Evolutionary conservation across 805 yeast genomes (phyloP), one percentile per base, ranked within the genome.

Genomic region (Kregervanrija delftensis): DNA sequence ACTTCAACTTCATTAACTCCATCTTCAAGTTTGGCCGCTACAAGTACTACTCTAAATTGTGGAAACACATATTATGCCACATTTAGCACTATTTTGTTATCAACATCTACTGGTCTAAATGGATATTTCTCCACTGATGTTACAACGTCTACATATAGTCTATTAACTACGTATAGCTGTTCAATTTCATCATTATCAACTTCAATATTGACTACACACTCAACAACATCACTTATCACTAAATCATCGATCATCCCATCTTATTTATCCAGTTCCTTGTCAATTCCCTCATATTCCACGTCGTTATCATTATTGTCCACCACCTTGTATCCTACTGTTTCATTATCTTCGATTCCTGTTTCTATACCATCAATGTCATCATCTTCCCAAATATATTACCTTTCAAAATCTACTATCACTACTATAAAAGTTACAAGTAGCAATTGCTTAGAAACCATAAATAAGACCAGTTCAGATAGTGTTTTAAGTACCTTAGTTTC

Each of bases 141-240:
- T 33, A 13, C 8, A 13, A 33, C 13, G 11, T 33, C 9, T 14
- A 5, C 15, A n/a, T 33, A 33, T 43, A 12, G 31, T 17, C 11
- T 5, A 30, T 28, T 37, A 11, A 8, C 36, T 30, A 33, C 34
- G 4, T 42, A 33, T 34, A 17, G 31, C 33, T 32, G 35, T 35
- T 17, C 51, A 14, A n/a, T 40, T 9, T 37, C 48, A 5, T 30
- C 42, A 37, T 41, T 43, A 13, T 35, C 46, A 0, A 30, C 48
- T 9, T 32, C 44, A 4, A 28, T 30, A 3, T 37, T 44, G 8
- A 28, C 33, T 3, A 14, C 33, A 2, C 14, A 37, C 5, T 6
- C 28, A 8, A 22, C 6, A 6, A 6, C 28, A 17, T 32, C 30
- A 40, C 6, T 5, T n/a, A 16, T 10, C 8, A 22, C 17, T 22